Evolutionary conservation across 805 yeast genomes (phyloP).

Genomic region (Candida pseudoglaebosa): DNA sequence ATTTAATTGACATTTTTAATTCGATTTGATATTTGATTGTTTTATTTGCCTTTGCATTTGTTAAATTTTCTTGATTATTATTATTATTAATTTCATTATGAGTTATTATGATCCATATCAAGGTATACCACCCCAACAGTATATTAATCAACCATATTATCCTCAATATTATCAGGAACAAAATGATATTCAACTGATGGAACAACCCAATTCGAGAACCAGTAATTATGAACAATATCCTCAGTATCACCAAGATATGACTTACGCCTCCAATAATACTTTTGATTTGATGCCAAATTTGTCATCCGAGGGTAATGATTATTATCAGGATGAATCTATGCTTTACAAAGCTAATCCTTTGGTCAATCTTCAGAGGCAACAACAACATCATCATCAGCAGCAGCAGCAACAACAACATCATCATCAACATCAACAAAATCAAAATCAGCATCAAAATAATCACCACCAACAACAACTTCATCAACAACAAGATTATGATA

Average conservation of each 20-base stretch:
- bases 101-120: constrained; percentile 41
- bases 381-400: constrained; percentile 10
- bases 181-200: constrained; percentile 4
- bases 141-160: constrained; percentile 31
- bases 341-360: not conserved
- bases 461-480: too few species aligned
- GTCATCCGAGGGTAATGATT: not conserved
- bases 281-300: constrained; percentile 1
- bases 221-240: constrained; percentile 4
- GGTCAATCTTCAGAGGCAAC: constrained; percentile 3
- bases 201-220: not conserved
- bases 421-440: too few species aligned
- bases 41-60: not conserved
- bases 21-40: not conserved
- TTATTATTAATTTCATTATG: constrained; percentile 18
- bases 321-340: constrained; percentile 3
- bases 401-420: constrained; percentile 8
- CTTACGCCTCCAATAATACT: not conserved
- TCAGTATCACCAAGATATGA: constrained; percentile 3
- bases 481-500: constrained; percentile 7
- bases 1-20: constrained; percentile 3
- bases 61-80: constrained; percentile 3
- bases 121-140: constrained; percentile 36
- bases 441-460: too few species aligned
- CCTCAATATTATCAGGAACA: constrained; percentile 25